Base-by-base conservation (phyloP, 495 filamentous ascomycete genomes). In the Chaetomium tenue region DNA sequence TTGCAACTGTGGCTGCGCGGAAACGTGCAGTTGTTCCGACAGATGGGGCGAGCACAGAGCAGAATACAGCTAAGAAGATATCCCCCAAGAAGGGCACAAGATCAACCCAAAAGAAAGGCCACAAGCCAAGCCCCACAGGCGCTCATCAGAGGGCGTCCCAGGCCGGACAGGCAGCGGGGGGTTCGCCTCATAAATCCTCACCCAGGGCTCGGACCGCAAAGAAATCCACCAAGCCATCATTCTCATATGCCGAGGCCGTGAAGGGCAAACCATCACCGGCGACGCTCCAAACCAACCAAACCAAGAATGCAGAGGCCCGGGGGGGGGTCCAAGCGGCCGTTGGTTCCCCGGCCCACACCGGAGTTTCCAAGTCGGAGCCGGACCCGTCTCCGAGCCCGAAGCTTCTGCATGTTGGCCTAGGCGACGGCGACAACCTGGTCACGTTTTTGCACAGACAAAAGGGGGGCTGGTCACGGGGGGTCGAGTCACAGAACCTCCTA, bases 241-340 rank as follows among this genome's bases (percentile, higher is more conserved):
- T 67, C 3, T 67, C 65, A 7, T 68, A 65, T 60, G 63, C 63
- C 2, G 63, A 65, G 18, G 63, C 62, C 16, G 54, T 60, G 11
- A 63, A 63, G 42, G 66, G 58, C n/a, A 50, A 37, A 22, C 0
- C 26, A 50, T 48, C 33, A 22, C 8, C 13, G 12, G 25, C 25
- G 13, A 4, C 26, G 0, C 28, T 20, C 9, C 37, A 15, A 12
- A 12, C 2, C 28, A 58, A 2, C 9, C 37, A 15, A 12, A 12
- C 2, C 28, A 58, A 2, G 42, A 23, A 58, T 2, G 60, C 1
- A 15, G 18, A 37, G 25, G 12, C 40, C 11, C 15, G n/a, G 0
- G 25, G 13, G 1, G 22, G 20, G 40, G n/a, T 28, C 39, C 5
- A 18, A 6, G 12, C 20, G 20, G 37, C 1, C 2, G 0, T 26